Evolutionary conservation across 805 yeast species (phyloP).

Genomic region (Candida mattraensis): DNA sequence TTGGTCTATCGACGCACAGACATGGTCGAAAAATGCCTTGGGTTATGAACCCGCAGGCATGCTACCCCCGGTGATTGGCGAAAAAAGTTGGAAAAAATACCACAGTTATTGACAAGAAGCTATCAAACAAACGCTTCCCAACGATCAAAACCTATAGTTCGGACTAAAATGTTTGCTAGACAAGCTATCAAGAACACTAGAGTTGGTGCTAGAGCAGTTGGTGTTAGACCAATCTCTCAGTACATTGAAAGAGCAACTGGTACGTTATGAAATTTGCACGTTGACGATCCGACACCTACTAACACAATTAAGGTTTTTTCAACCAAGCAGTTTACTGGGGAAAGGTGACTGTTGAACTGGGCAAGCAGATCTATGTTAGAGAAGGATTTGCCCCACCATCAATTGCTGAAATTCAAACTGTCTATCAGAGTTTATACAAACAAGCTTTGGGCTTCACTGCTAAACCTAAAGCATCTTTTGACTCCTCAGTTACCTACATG

Average conservation of each 20-base stretch:
- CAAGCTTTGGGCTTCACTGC: constrained; percentile 43
- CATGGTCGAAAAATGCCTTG: too few relatives aligned
- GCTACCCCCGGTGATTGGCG: constrained; percentile 20
- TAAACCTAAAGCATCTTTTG: constrained; percentile 61
- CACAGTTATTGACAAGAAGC: background rate
- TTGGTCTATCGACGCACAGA: too few relatives aligned
- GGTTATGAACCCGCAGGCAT: background rate
- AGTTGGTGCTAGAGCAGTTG: constrained; percentile 29
- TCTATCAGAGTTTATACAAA: constrained; percentile 57
- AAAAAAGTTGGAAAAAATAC: constrained; percentile 10
- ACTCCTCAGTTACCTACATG: constrained; percentile 44
- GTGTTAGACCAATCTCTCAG: constrained; percentile 41
- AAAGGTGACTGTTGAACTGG: constrained; percentile 51
- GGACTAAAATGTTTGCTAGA: constrained; percentile 37
- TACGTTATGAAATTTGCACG: constrained; percentile 18
- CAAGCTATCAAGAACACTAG: constrained; percentile 32
- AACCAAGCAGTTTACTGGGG: constrained; percentile 78
- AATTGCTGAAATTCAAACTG: constrained; percentile 69
- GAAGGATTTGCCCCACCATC: constrained; percentile 95
- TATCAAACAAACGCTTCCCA: background rate
- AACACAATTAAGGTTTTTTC: constrained; percentile 32
- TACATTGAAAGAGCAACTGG: constrained; percentile 39
- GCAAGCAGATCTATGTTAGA: constrained; percentile 79
- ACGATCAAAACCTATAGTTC: background rate
- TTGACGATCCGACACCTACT: too few relatives aligned